Evolutionary conservation across 805 yeast species (phyloP).

Genomic region (Starmerella apis): DNA sequence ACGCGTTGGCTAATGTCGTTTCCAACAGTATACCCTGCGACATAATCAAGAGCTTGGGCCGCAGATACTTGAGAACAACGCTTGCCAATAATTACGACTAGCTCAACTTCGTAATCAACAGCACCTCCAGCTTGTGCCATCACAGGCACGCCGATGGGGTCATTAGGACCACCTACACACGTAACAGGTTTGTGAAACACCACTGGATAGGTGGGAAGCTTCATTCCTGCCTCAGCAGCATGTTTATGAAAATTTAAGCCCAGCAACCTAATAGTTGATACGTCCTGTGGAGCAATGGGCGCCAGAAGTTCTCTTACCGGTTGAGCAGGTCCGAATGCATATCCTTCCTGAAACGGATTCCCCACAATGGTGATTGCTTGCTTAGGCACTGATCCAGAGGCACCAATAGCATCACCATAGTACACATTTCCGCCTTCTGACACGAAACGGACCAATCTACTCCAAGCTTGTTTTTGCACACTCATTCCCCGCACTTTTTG

Average conservation of each 20-base stretch:
- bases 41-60: constrained; percentile 38
- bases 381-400: constrained; percentile 27
- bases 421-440: constrained; percentile 37
- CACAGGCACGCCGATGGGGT: constrained; percentile 34
- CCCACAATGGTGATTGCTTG: constrained; percentile 41
- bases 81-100: constrained; percentile 46
- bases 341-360: constrained; percentile 35
- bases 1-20: constrained; percentile 48
- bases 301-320: constrained; percentile 34
- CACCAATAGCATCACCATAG: constrained; percentile 42
- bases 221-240: constrained; percentile 35
- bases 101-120: constrained; percentile 47
- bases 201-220: constrained; percentile 42
- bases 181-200: constrained; percentile 44
- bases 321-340: constrained; percentile 33
- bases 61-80: constrained; percentile 37
- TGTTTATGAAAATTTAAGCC: constrained; percentile 45
- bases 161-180: constrained; percentile 38
- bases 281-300: constrained; percentile 35
- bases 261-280: constrained; percentile 38
- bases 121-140: constrained; percentile 29
- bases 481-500: background rate
- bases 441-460: constrained; percentile 38
- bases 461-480: constrained; percentile 15
- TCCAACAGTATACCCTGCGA: constrained; percentile 45